These are phyloP conservation scores for Digitaria exilis DNA, from an alignment of 202 grass and related monocot genomes.

Conservation along the genomic window DNA sequence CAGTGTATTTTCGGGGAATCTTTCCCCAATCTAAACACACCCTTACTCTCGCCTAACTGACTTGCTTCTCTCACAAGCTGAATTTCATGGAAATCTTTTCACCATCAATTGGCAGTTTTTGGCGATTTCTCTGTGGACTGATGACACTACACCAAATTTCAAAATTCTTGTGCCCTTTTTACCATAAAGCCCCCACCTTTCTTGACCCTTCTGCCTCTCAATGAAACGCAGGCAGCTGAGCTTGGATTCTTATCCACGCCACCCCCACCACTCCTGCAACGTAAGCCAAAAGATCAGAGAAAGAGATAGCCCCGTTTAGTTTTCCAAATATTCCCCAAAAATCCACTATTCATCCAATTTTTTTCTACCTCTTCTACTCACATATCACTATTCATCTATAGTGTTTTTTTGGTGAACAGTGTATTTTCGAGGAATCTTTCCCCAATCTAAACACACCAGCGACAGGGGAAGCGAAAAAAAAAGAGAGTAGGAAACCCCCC, in stretches of 20 bases:
- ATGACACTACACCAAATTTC: background rate
- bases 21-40: too few relatives aligned
- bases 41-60: too few relatives aligned
- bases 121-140: background rate
- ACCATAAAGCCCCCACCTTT: background rate
- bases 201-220: background rate
- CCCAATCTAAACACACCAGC: too few relatives aligned
- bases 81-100: background rate
- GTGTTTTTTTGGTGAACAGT: too few relatives aligned
- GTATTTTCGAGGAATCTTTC: too few relatives aligned
- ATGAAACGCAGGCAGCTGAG: background rate
- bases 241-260: constrained; percentile 33
- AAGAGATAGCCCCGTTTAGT: background rate
- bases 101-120: background rate
- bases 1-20: too few relatives aligned
- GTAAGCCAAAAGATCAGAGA: constrained; percentile 32
- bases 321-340: too few relatives aligned
- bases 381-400: too few relatives aligned
- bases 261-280: constrained; percentile 10
- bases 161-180: constrained; percentile 5
- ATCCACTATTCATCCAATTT: too few relatives aligned
- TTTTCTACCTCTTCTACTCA: too few relatives aligned
- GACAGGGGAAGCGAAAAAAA: background rate
- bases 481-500: background rate
- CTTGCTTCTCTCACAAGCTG: too few relatives aligned